phyloP scores from a whole-genome alignment of 805 yeast species.

The Candida insectorum region DNA sequence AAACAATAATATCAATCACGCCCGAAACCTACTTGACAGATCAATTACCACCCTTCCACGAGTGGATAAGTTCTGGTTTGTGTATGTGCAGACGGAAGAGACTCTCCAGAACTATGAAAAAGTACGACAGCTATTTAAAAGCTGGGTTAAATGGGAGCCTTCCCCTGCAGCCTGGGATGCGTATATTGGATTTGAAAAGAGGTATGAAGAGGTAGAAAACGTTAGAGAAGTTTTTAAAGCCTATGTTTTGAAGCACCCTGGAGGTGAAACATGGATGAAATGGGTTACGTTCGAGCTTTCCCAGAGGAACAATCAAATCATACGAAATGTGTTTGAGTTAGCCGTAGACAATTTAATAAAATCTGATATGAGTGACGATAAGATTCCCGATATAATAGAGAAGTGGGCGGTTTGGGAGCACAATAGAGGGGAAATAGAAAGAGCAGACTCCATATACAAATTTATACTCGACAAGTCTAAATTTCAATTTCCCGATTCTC shows the following conservation, averaged over 20 bases:
- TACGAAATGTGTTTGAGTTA: slow-evolving; percentile 62
- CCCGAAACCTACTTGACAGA: slow-evolving; percentile 78
- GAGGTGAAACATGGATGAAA: slow-evolving; percentile 59
- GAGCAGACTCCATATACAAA: slow-evolving; percentile 57
- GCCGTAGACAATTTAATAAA: slow-evolving; percentile 54
- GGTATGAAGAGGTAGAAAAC: slow-evolving; percentile 56
- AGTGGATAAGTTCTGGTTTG: slow-evolving; percentile 82
- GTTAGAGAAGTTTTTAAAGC: slow-evolving; percentile 57
- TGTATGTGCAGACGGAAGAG: slow-evolving; percentile 81
- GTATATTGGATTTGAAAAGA: slow-evolving; percentile 65
- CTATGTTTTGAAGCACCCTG: slow-evolving; percentile 37
- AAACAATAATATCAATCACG: slow-evolving; percentile 76
- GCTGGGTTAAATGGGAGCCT: slow-evolving; percentile 85
- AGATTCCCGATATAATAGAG: slow-evolving; percentile 35
- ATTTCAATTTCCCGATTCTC: slow-evolving; percentile 24
- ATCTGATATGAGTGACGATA: slow-evolving; percentile 14
- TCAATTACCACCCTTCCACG: slow-evolving; percentile 73
- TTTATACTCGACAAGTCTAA: slow-evolving; percentile 39
- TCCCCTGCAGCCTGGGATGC: slow-evolving; percentile 66
- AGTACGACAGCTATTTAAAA: slow-evolving; percentile 62
- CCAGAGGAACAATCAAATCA: slow-evolving; percentile 36
- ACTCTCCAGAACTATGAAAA: slow-evolving; percentile 60
- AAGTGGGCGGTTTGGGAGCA: slow-evolving; percentile 75
- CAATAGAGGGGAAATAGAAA: slow-evolving; percentile 53
- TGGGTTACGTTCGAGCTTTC: slow-evolving; percentile 69